Base-by-base conservation (phyloP, 805 yeast genomes). In the Pichia pseudocactophila region DNA sequence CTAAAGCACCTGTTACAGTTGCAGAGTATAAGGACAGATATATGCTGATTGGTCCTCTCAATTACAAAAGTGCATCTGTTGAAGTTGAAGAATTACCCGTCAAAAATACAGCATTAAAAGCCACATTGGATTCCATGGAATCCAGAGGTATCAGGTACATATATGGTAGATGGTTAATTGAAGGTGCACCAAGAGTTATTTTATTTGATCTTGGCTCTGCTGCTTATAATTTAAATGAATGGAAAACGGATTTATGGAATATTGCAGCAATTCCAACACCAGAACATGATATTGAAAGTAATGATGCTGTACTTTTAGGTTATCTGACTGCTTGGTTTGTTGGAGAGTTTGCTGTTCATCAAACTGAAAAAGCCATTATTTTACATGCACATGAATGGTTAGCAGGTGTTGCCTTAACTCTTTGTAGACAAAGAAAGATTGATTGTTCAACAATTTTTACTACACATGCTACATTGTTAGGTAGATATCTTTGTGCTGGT, bases 361-460 rank as follows among this genome's bases (percentile, higher is more conserved):
- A 92, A 61, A 74, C 78, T 19, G 82, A 82, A 41, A 78, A 90
- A 53, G 97, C 97, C 0, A 88, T 92, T 40, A 80, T 90, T 47
- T 80, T 92, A 43, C 98, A 90, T 59, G 89, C 84, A 62, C 98
- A 90, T 67, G 98, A 90, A 67, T 90, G 98, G 98, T 73, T 90
- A 45, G 97, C 98, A 2, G 97, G 97, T 53, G 88, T 92, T 36
- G 96, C 95, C 0, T 68, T 92, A 46, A 97, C 98, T 0, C 69
- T 90, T 44, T 88, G 96, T 62, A 73, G 96, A 56, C 86, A 86
- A 63, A 78, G 97, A 56, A 76, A 87, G 55, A 81, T 90, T 45
- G 98, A 90, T 57, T 88, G 87, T 46, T 87, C 96, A 45, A 89
- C 98, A 20, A 82, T 90, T 49, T 90, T 90, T 71, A 90, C 98